Base-by-base conservation (phyloP, 2,329 filamentous ascomycete species). In the Zarea fungicola region DNA sequence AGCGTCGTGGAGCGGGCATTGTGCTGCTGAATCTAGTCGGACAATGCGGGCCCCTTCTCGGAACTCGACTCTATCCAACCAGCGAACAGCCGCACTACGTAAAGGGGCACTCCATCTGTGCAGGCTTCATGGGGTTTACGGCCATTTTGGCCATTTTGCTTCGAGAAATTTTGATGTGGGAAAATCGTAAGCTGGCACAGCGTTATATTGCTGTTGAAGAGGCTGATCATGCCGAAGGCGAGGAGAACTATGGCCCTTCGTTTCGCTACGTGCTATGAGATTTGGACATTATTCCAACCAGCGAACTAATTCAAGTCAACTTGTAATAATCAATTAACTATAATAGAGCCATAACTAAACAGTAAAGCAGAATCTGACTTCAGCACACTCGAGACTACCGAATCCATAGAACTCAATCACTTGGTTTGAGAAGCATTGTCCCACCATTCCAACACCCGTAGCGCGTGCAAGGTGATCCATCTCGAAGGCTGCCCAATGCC, bases 11-110 rank as follows among this genome's bases (percentile, higher is more conserved):
- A 0, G 79, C 81, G 0, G 86, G 84, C 2, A 84, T 93, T 58
- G 86, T 85, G 0, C 73, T 93, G 21, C 64, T 95, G 58, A 89
- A 93, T 62, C 61, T 87, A 16, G 76, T 93, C 11, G 89, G 87
- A 1, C 87, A 90, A 65, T 82, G 81, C 54, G 87, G 87, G 0
- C 85, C 87, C 2, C 62, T 84, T 4, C 65, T 84, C 3, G 81
- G 80, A 9, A 81, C 78, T 6, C 69, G 78, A 43, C 61, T 84
- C 42, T 85, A 84, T 55, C 81, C 81, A 0, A 63, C 68, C 37
- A 50, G 57, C 18, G 76, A 83, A 51, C 71, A 67, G 9, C 80
- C 80, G 2, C 78, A 72, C 59, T 85, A 81, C 56, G 66, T 51
- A 5, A 56, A 53, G 19, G 55, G 55, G 0, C 55, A 57, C 5